Conservation (phyloP, 176 grass and related monocot species). For the barley (Hordeum vulgare) region MorexV3_pseudomolecules_assembly NC_058524.1:17588764-17589263, state of each 20-base stretch:
- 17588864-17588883: slow-evolving; percentile 63
- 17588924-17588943: slow-evolving; percentile 85
- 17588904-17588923: slow-evolving; percentile 50
- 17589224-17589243: slow-evolving; percentile 65
- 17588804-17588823: slow-evolving; percentile 72
- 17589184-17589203: slow-evolving; percentile 88
- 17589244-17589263: slow-evolving; percentile 55
- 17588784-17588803: slow-evolving; percentile 97
- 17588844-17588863: slow-evolving; percentile 88
- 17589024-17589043: neutral
- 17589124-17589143: slow-evolving; percentile 92
- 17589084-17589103: slow-evolving; percentile 42
- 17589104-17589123: slow-evolving; percentile 63
- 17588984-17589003: slow-evolving; percentile 54
- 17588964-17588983: slow-evolving; percentile 78
- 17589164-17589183: slow-evolving; percentile 59
- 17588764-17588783: slow-evolving; percentile 87
- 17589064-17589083: neutral
- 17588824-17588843: slow-evolving; percentile 67
- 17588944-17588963: slow-evolving; percentile 95
- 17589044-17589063: neutral
- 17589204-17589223: slow-evolving; percentile 96
- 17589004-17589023: slow-evolving; percentile 43
- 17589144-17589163: slow-evolving; percentile 64
- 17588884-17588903: slow-evolving; percentile 81